Conservation (phyloP, 164 flowering plant genomes). For the Vitis riparia region DNA sequence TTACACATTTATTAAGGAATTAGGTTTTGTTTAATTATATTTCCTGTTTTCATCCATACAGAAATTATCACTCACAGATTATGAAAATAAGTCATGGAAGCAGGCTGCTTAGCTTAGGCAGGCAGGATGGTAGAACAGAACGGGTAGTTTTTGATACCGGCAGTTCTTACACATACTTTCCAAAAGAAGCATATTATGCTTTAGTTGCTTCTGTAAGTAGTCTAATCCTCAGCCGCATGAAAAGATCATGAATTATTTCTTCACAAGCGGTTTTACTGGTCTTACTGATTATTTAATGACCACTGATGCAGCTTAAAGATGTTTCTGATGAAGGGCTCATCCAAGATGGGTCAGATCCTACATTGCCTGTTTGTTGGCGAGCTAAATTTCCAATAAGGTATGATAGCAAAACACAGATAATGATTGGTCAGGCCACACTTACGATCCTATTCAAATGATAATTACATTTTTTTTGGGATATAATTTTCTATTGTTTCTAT, state of each 20-base stretch:
- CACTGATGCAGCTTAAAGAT: constrained; percentile 47
- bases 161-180: constrained; percentile 76
- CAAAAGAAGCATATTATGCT: constrained; percentile 58
- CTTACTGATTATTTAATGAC: constrained; percentile 2
- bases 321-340: constrained; percentile 33
- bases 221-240: neutral
- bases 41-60: constrained; percentile 30
- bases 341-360: constrained; percentile 51
- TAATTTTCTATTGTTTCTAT: neutral
- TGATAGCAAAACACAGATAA: neutral
- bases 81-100: constrained; percentile 48
- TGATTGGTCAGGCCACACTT: neutral
- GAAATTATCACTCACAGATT: constrained; percentile 47
- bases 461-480: neutral
- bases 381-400: constrained; percentile 61
- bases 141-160: constrained; percentile 67
- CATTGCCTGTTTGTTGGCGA: constrained; percentile 77
- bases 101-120: constrained; percentile 33
- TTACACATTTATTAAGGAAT: too few relatives aligned
- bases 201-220: constrained; percentile 56
- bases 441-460: neutral
- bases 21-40: neutral
- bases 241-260: constrained; percentile 5
- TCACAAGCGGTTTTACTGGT: neutral
- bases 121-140: constrained; percentile 18